Evolutionary conservation across 225 moss, liverwort and hornwort genomes (phyloP).

Genomic region (Sphagnum tenellum): DNA sequence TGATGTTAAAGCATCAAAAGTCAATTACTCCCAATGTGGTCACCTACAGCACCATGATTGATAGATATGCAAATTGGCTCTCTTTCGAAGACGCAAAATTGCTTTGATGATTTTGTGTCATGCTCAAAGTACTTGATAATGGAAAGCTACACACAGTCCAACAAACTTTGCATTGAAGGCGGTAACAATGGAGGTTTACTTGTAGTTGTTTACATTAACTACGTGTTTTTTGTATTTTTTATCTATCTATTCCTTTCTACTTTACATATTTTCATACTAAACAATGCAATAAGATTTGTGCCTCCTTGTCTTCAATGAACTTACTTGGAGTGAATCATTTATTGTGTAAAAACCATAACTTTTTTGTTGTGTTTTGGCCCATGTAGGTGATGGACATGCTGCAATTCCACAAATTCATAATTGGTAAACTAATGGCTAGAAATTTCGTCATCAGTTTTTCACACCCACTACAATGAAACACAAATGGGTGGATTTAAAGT

Average conservation of each 20-base stretch:
- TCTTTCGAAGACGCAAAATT: constrained; percentile 31
- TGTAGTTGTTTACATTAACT: constrained; percentile 36
- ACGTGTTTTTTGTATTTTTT: constrained; percentile 19
- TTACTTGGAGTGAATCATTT: neutral
- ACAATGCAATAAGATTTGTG: too few relatives aligned
- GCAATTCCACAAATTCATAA: constrained; percentile 41
- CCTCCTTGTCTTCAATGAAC: too few relatives aligned
- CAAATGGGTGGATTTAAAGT: too few relatives aligned
- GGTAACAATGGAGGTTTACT: constrained; percentile 43
- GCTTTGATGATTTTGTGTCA: constrained; percentile 42
- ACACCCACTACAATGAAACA: too few relatives aligned
- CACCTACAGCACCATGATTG: constrained; percentile 36
- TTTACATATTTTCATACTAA: too few relatives aligned
- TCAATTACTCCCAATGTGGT: constrained; percentile 30
- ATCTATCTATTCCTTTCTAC: too few relatives aligned
- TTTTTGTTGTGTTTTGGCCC: constrained; percentile 36
- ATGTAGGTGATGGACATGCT: constrained; percentile 57
- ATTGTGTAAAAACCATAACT: constrained; percentile 29
- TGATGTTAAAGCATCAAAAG: constrained; percentile 26
- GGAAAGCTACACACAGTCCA: constrained; percentile 31
- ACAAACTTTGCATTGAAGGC: constrained; percentile 39
- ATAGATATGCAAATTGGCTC: constrained; percentile 32
- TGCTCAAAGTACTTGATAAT: constrained; percentile 27
- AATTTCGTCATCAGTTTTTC: too few relatives aligned
- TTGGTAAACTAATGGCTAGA: too few relatives aligned